Evolutionary conservation across 164 flowering plant species (phyloP).

Genomic region (Pachysandra terminalis): DNA sequence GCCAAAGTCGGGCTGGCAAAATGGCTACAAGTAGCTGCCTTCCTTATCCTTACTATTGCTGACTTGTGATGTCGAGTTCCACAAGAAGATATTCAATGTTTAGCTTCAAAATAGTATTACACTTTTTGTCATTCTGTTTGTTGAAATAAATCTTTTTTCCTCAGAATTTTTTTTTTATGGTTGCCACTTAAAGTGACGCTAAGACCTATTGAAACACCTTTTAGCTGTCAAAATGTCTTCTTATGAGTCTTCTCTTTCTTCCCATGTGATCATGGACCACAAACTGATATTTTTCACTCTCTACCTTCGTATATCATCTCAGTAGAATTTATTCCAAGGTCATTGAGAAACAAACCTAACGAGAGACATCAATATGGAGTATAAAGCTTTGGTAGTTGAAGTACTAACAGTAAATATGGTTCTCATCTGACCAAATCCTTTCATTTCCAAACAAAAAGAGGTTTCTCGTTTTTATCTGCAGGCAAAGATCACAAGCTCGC

Average conservation of each 20-base stretch:
- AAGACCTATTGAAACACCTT: slow-evolving; percentile 16
- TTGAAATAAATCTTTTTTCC: no score
- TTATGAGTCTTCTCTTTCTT: slow-evolving; percentile 12
- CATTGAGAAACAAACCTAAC: no score
- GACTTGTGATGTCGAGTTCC: neutral
- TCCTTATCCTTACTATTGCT: no score
- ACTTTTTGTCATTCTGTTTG: no score
- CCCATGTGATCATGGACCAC: slow-evolving; percentile 24
- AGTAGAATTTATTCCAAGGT: neutral
- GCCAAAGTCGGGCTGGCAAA: no score
- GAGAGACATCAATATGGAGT: no score
- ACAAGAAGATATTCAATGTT: no score
- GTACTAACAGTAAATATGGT: neutral
- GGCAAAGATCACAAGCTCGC: slow-evolving; percentile 24
- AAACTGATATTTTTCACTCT: no score
- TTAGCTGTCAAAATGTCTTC: slow-evolving; percentile 38
- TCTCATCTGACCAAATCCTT: no score
- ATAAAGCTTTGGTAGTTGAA: neutral
- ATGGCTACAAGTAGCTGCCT: no score
- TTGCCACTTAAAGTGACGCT: neutral
- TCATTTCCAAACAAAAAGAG: slow-evolving; percentile 20
- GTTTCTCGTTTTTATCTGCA: slow-evolving; percentile 10
- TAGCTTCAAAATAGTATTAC: no score
- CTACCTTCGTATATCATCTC: neutral
- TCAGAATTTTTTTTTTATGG: no score